Evolutionary conservation across 331 rosid genomes (phyloP), one percentile per base, ranked within the genome.

Genomic region (Spiraea crenata): DNA sequence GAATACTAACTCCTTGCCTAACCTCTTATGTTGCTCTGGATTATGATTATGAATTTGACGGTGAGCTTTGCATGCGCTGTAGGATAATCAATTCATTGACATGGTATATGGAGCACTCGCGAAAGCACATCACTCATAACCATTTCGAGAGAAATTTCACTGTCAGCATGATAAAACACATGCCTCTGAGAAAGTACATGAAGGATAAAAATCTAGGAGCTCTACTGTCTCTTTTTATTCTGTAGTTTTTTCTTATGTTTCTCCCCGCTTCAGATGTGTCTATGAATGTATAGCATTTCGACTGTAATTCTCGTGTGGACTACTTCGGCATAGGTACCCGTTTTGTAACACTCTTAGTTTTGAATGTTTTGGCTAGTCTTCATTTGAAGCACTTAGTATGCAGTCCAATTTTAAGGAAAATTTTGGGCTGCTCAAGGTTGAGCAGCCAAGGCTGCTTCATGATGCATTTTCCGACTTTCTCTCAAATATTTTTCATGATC

Each of bases 61-160:
- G 15, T n/a, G 9, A 38, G 20, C 72, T 19, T 54, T 69, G 39
- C 38, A 20, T 69, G 11, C 12, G 6, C 2, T 70, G 74, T 74
- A 93, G 98, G 97, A 93, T 57, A 93, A 89, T 83, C 88, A 84
- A 76, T 90, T 93, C 78, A 69, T 93, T 13, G 98, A 90, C 77
- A 77, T 84, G 91, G 74, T 93, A 71, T 82, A 89, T 57, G 85
- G 82, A 80, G 79, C 89, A 57, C 60, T 93, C 77, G 73, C 71
- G 77, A 93, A 85, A 85, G 79, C 76, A 57, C 87, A 75, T 57
- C 84, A 81, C 69, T 78, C 82, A 38, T 83, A 57, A 45, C 42
- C 56, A 2, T 38, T 25, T 5, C 16, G 15, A 1, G 66, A 70
- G 44, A 70, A 34, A 45, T 38, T 6, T 31, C 44, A n/a, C 35